A percentile compares a stretch with the other conserved stretches of the same genome.
Evolutionary conservation across 306 rosid species (phyloP).

Genomic region (Quillaja saponaria): DNA sequence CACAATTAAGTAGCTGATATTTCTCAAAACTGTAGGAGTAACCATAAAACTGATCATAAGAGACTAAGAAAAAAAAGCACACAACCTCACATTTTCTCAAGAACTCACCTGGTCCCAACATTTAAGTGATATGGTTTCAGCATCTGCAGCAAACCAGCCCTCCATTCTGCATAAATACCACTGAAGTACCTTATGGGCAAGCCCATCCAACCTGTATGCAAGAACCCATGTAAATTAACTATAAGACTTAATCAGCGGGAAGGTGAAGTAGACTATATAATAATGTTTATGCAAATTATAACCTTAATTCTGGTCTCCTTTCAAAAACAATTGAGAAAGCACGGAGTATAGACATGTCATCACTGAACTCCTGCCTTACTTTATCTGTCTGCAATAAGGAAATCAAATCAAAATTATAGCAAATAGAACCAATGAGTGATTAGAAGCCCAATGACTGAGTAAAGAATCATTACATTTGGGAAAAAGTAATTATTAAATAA

Average conservation of each 20-base stretch:
- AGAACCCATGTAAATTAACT: constrained; percentile 17
- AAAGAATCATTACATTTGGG: constrained; percentile 9
- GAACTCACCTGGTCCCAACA: constrained; percentile 88
- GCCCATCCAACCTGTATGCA: constrained; percentile 81
- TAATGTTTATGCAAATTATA: neutral
- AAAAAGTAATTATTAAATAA: constrained; percentile 9
- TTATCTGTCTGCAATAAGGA: constrained; percentile 62
- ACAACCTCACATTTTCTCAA: no score
- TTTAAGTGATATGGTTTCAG: constrained; percentile 84
- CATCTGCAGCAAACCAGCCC: constrained; percentile 99
- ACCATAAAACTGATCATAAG: no score
- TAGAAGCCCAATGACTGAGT: neutral
- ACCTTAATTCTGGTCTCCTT: constrained; percentile 87
- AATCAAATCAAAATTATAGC: constrained; percentile 29
- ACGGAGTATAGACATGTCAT: constrained; percentile 74
- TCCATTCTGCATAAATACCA: constrained; percentile 99
- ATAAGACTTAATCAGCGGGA: constrained; percentile 18
- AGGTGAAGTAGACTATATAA: neutral
- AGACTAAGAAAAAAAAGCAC: neutral
- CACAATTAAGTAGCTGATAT: no score
- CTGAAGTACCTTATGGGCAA: constrained; percentile 85
- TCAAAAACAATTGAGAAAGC: constrained; percentile 83
- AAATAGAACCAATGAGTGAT: constrained; percentile 17
- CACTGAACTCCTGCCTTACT: constrained; percentile 60
- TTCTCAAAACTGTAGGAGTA: no score